phyloP scores from a whole-genome alignment of 768 basidiomycete species.

The Psilocybe sp. region DNA sequence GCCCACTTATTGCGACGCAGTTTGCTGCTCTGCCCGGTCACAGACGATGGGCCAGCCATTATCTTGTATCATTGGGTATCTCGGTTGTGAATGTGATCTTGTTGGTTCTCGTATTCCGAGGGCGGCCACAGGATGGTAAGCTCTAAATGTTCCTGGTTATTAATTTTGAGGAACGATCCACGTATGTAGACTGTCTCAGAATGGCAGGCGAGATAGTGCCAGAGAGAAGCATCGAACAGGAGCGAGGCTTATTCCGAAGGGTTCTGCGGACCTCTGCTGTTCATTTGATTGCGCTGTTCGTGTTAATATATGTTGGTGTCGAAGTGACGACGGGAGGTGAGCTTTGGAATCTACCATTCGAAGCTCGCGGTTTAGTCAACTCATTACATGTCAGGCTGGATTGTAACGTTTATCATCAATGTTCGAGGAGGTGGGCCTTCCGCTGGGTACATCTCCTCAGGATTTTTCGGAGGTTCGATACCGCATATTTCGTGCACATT shows the following conservation, averaged over 20 bases:
- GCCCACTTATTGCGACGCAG: conserved; percentile 79
- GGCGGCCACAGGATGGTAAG: conserved; percentile 65
- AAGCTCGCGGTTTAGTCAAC: not conserved
- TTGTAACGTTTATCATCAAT: conserved; percentile 41
- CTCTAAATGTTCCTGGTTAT: conserved; percentile 13
- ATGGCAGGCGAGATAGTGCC: conserved; percentile 46
- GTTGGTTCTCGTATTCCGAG: conserved; percentile 56
- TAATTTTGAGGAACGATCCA: not conserved
- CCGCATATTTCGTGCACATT: conserved; percentile 10
- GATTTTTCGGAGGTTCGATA: conserved; percentile 41
- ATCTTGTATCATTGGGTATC: conserved; percentile 65
- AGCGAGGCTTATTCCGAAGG: conserved; percentile 41
- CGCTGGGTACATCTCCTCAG: conserved; percentile 5
- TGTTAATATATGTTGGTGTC: conserved; percentile 63
- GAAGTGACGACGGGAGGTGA: conserved; percentile 55
- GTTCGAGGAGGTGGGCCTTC: conserved; percentile 9
- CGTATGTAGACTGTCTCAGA: conserved; percentile 43
- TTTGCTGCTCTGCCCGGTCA: conserved; percentile 56
- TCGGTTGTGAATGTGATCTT: conserved; percentile 50
- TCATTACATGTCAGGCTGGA: conserved; percentile 48
- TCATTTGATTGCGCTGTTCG: conserved; percentile 59
- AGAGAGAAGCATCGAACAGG: conserved; percentile 29
- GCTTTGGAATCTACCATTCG: not conserved
- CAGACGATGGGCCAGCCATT: conserved; percentile 82
- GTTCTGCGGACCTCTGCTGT: conserved; percentile 51